These are phyloP conservation scores for Phalaenopsis equestris DNA, from an alignment of 106 monocot species.

Conservation along the genomic window DNA sequence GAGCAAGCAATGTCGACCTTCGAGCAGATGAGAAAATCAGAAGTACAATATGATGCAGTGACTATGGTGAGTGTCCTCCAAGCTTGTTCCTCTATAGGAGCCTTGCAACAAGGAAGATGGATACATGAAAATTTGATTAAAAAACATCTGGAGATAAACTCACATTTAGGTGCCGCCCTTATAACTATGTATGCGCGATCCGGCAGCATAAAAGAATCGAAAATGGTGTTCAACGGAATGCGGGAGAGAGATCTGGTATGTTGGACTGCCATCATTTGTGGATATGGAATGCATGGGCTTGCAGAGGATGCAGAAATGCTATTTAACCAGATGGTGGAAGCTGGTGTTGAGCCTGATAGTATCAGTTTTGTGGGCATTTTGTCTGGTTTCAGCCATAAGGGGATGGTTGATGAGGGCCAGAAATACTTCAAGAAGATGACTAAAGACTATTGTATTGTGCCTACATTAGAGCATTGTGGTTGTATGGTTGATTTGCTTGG, in stretches of 20 bases:
- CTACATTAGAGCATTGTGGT: constrained; percentile 28
- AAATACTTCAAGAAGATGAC: constrained; percentile 34
- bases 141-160: constrained; percentile 11
- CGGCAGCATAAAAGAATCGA: constrained; percentile 22
- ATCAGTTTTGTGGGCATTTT: constrained; percentile 34
- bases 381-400: constrained; percentile 37
- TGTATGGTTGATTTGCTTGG: constrained; percentile 54
- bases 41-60: constrained; percentile 27
- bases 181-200: constrained; percentile 39
- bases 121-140: constrained; percentile 25
- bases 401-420: constrained; percentile 26
- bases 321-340: constrained; percentile 30
- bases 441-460: constrained; percentile 23
- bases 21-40: constrained; percentile 24
- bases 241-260: constrained; percentile 23
- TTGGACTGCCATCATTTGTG: constrained; percentile 42
- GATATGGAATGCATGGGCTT: constrained; percentile 40
- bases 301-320: constrained; percentile 27
- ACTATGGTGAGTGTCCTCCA: constrained; percentile 36
- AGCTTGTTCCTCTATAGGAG: constrained; percentile 34
- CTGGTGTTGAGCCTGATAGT: constrained; percentile 26
- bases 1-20: constrained; percentile 20
- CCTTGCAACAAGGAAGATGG: constrained; percentile 30
- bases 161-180: constrained; percentile 30
- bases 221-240: constrained; percentile 21